Base-by-base conservation (phyloP, 176 grass and related monocot genomes). In the Cymbopogon citratus region DNA sequence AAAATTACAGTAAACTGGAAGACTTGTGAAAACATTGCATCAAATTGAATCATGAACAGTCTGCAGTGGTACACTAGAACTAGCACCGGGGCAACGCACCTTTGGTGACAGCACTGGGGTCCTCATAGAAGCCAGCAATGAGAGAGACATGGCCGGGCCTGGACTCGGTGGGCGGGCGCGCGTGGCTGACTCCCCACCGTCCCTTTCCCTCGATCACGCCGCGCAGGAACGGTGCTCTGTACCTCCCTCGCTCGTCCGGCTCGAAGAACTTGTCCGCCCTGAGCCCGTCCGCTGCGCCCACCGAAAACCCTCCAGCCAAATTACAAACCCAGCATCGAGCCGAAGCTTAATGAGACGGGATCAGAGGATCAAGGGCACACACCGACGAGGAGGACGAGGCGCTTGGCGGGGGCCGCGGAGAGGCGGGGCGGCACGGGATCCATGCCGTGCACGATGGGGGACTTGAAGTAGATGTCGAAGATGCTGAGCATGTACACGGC, bases 381-480 rank as follows among this genome's bases (percentile, higher is more conserved):
- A 94, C 94, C 94, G 19, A 97, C 92, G 34, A 97, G 69, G 83
- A 97, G 95, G 71, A 97, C 90, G 51, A 97, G 90, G 81, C 92
- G 95, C 66, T 87, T 90, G 74, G 95, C 95, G 9, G 95, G 92
- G 1, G 95, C 75, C 24, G 88, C 76, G 33, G 87, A 82, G 64
- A 94, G 49, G 44, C 85, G 84, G 71, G 89, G 95, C 57, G 86
- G 90, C 62, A 92, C 95, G 59, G 92, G 95, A 73, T 60, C 38
- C 90, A 94, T 97, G 84, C 92, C 95, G 63, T 97, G 95, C 49
- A 97, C 92, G 81, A 97, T 92, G 75, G 92, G 94, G 49, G 87
- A 88, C 84, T 97, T 97, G 90, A 97, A 97, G 95, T 97, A 94
- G 85, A 94, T 97, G 81, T 97, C 95, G 86, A 97, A 97, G 57